Base-by-base conservation (phyloP, 345 rosid genomes). In the Gynandropsis gynandra region DNA sequence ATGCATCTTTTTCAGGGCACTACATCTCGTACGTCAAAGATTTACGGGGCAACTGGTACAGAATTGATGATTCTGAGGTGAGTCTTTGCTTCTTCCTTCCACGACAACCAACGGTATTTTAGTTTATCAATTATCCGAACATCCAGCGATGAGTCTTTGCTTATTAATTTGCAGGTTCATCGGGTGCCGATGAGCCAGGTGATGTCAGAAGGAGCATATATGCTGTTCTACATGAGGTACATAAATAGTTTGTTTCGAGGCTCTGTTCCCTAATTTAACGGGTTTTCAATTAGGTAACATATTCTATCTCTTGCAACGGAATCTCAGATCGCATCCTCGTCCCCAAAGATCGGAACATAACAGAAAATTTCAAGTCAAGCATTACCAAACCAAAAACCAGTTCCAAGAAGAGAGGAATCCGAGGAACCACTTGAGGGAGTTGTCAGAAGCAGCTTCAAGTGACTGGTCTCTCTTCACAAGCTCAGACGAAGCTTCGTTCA, bases 161-260 rank as follows among this genome's bases (percentile, higher is more conserved):
- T 53, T 14, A 16, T 59, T 62, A 20, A 47, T 56, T 31, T 45
- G 48, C 76, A 87, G 95, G 81, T 83, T 55, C 80, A 62, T 71
- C 80, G 66, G 24, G 92, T 87, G 55, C 69, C 83, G 40, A 74
- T 74, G 74, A 74, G 79, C 70, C 89, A 83, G 65, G 95, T 87
- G 68, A 87, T 87, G 95, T 87, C 88, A 8, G 95, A 87, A 72
- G 95, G 86, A 62, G 95, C 92, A 49, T 87, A 87, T 60, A 87
- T 87, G 56, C 70, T 87, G 70, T 87, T 87, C 68, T 87, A 87
- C 76, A 83, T 51, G 69, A 83, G 95, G 95, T 83, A n/a, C n/a
- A n/a, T n/a, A 77, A 60, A 49, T 24, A 50, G 8, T 7, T 9
- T 7, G 1, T 39, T 39, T 4, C 7, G 29, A 5, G 29, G 29